Conservation (phyloP, 2,329 filamentous ascomycete genomes). For the Neofusicoccum kwambonambiense region DNA sequence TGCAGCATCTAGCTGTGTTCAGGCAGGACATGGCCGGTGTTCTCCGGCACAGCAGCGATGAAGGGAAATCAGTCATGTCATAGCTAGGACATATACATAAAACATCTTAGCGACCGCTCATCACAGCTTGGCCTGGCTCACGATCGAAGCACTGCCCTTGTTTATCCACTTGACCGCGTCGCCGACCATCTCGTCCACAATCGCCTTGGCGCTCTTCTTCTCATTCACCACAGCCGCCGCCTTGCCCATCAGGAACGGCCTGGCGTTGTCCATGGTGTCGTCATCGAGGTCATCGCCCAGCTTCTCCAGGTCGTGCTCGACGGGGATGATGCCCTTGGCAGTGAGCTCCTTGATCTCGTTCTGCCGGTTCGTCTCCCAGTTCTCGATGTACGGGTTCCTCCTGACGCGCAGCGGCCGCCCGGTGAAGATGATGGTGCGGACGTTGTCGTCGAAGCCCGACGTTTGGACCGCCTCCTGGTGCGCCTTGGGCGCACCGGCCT, state of each 20-base stretch:
- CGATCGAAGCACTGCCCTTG: conserved; percentile 63
- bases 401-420: conserved; percentile 91
- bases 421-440: conserved; percentile 98
- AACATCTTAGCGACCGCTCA: not conserved
- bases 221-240: conserved; percentile 91
- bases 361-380: conserved; percentile 92
- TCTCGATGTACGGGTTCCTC: conserved; percentile 87
- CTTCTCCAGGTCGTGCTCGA: conserved; percentile 91
- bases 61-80: not conserved
- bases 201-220: conserved; percentile 83
- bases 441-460: conserved; percentile 88
- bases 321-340: conserved; percentile 83
- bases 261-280: conserved; percentile 85
- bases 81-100: not conserved
- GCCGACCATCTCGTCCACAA: conserved; percentile 89
- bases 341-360: conserved; percentile 92
- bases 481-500: conserved; percentile 87
- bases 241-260: conserved; percentile 95
- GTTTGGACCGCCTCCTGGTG: conserved; percentile 96
- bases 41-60: not conserved
- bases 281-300: conserved; percentile 66
- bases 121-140: conserved; percentile 38
- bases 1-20: not conserved
- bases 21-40: not conserved
- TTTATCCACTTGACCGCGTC: conserved; percentile 74